A percentile compares a stretch with the other conserved stretches of the same genome.
Evolutionary conservation across 2,329 filamentous ascomycete genomes (phyloP).

Genomic region (Beauveria brongniartii): DNA sequence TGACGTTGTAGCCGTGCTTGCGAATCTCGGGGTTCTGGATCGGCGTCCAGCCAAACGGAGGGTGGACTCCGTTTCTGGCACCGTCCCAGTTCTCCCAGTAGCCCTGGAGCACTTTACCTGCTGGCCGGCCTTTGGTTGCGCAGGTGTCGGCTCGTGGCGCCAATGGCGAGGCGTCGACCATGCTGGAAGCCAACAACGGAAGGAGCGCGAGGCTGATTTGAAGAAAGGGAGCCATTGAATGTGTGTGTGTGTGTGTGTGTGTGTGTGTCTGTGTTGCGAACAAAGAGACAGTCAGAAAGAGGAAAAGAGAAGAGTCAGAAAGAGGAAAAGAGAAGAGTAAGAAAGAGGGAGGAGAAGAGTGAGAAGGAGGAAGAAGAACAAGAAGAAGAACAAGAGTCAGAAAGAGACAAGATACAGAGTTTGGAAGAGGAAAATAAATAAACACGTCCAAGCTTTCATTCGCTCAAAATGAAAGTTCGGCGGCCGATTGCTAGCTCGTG

Average conservation of each 20-base stretch:
- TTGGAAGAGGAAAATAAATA: too few relatives aligned
- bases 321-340: too few relatives aligned
- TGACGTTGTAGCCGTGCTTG: constrained; percentile 27
- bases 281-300: too few relatives aligned
- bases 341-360: too few relatives aligned
- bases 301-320: too few relatives aligned
- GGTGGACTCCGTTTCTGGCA: constrained; percentile 24
- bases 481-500: too few relatives aligned
- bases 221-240: constrained; percentile 14
- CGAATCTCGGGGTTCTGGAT: constrained; percentile 22
- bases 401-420: not conserved
- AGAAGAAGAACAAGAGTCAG: not conserved
- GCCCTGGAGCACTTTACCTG: constrained; percentile 26
- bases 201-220: constrained; percentile 14
- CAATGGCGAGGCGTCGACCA: constrained; percentile 11
- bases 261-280: not conserved
- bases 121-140: constrained; percentile 24
- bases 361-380: too few relatives aligned
- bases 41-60: constrained; percentile 25
- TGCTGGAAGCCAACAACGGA: constrained; percentile 9
- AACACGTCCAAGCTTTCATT: too few relatives aligned
- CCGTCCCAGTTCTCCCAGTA: constrained; percentile 32
- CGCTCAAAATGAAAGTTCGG: too few relatives aligned
- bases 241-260: not conserved
- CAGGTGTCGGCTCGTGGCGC: constrained; percentile 19